Evolutionary conservation across 495 filamentous ascomycete species (phyloP), one percentile per base, ranked within the genome.

Genomic region (Venustampulla echinocandica): DNA sequence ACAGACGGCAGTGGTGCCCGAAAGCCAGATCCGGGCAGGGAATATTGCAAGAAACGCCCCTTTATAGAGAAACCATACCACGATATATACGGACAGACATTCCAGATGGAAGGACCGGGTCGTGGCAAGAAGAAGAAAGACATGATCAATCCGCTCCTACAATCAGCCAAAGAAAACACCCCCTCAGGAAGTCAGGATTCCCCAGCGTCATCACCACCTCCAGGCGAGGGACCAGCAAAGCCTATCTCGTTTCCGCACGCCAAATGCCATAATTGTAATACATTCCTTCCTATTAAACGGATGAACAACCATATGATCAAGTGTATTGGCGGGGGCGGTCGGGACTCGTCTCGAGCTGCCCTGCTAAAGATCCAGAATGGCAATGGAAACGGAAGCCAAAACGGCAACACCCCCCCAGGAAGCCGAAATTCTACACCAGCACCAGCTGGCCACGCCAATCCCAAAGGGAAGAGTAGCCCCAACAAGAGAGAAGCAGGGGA

Each of bases 1-100:
- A 74, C 74, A 17, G 73, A 77, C 21, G 81, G 81, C 22, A 70
- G 72, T 44, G 76, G 76, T 18, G 71, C 76, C 17, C 67, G 68
- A 27, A 74, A 76, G 53, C 75, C 77, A 5, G 80, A 84, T 49
- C 73, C 75, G 1, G 69, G 75, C 52, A 64, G 74, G 53, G 69
- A 76, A 62, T 93, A 90, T 64, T 93, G 87, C 70, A 80, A 80
- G 55, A 81, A 77, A 47, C 79, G 80, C 41, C 85, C 87, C 10
- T 80, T 81, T 64, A 79, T 85, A 56, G 75, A 76, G 44, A 76
- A 80, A 56, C 76, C 80, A 1, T 83, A 84, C 42, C 81, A 80
- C 64, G 87, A 93, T 58, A 83, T 90, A 33, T 87, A 92, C 59
- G 86, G 85, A 41, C 87, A 88, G 57, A 80, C 80, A 9, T 92